Evolutionary conservation across 1,284 basidiomycete genomes (phyloP), one percentile per base, ranked within the genome.

Genomic region (Ceratobasidium sp.): DNA sequence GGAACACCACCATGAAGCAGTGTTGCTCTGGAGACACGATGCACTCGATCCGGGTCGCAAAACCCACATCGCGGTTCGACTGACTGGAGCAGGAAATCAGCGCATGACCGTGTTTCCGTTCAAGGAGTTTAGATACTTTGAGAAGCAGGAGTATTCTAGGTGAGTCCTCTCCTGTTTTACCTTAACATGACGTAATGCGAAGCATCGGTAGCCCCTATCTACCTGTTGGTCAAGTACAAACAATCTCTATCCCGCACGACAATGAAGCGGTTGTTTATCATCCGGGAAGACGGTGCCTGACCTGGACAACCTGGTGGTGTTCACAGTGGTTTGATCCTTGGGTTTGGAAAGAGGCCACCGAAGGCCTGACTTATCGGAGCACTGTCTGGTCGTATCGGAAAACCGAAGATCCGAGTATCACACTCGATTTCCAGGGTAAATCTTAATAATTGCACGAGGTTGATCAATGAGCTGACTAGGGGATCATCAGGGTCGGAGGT

Each of bases 51-150:
- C 57, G 19, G 23, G 16, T 47, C 57, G 23, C 42, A 19, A 8
- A 16, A 59, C 57, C 13, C 42, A 59, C 29, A 25, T 59, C 8
- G 44, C 57, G 14, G 29, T 59, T 47, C 41, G 57, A 1, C 27
- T 59, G n/a, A 25, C 30, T 16, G 29, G 47, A 30, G 30, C 41
- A 19, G 25, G 4, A 1, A 27, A 33, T 13, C 11, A 27, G 1
- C 9, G 25, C 8, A 44, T 33, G 29, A 29, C 23, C 16, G 42
- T 59, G 6, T 46, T 59, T 14, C 57, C 57, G n/a, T 59, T 59
- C 57, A 59, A 59, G 21, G 57, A n/a, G 14, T 46, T 59, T 47
- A 41, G 46, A 9, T 59, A 59, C 41, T 59, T 29, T 46, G 57
- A 59, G 29, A 21, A 13, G 16, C 57, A 59, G 19, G 42, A 59